Percentiles rank a stretch among this genome's conserved stretches.
phyloP scores from a whole-genome alignment of 352 stramenopile species.

The Thraustochytrium sp. region DNA sequence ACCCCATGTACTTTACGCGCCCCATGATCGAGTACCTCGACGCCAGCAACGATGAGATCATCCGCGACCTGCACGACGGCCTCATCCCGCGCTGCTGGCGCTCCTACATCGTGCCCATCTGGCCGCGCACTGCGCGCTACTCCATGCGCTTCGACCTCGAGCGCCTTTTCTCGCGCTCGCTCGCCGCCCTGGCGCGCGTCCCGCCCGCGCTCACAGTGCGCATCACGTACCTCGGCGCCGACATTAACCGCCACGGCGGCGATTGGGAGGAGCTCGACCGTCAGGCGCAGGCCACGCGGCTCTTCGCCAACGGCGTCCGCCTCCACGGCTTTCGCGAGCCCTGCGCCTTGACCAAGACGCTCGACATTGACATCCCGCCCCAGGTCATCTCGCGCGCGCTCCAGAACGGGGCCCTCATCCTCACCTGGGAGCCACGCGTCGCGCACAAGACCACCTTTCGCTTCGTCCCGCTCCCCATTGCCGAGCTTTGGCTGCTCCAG shows the following conservation, averaged over 20 bases:
- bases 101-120: slow-evolving; percentile 20
- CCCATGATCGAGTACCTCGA: slow-evolving; percentile 38
- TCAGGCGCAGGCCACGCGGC: background rate
- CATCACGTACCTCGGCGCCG: slow-evolving; percentile 30
- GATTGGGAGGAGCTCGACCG: slow-evolving; percentile 41
- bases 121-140: slow-evolving; percentile 19
- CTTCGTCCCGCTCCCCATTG: slow-evolving; percentile 25
- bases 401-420: slow-evolving; percentile 11
- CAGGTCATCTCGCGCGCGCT: background rate
- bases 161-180: background rate
- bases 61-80: slow-evolving; percentile 33
- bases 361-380: background rate
- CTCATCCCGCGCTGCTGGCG: slow-evolving; percentile 26
- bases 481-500: slow-evolving; percentile 19
- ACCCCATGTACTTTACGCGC: slow-evolving; percentile 37
- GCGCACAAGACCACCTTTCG: slow-evolving; percentile 40
- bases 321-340: slow-evolving; percentile 5
- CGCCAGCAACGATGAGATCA: slow-evolving; percentile 32
- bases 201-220: background rate
- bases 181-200: background rate
- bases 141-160: slow-evolving; percentile 10
- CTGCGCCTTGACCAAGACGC: background rate
- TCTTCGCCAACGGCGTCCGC: slow-evolving; percentile 19
- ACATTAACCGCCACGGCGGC: slow-evolving; percentile 30
- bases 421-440: slow-evolving; percentile 26